A percentile compares a stretch with the other conserved stretches of the same genome.
phyloP scores from a whole-genome alignment of 805 yeast genomes.

The Suhomyces tanzawaensis region DNA sequence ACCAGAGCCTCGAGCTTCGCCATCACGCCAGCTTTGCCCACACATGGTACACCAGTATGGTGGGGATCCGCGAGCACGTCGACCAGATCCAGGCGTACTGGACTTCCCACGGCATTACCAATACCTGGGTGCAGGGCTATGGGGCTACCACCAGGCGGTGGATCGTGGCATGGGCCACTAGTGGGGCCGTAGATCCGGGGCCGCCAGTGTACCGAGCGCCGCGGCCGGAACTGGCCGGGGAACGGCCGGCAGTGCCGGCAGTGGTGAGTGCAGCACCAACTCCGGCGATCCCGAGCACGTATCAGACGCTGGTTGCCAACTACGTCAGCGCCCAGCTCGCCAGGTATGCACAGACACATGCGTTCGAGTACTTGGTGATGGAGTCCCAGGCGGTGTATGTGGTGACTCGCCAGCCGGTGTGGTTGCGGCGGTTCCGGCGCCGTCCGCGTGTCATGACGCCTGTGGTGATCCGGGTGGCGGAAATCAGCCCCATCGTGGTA shows the following conservation, averaged over 20 bases:
- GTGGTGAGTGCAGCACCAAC: no score
- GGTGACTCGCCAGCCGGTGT: slow-evolving; percentile 2
- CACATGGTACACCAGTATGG: slow-evolving; percentile 19
- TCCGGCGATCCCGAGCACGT: no score
- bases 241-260: no score
- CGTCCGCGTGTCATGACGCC: no score
- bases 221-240: no score
- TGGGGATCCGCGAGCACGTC: slow-evolving; percentile 16
- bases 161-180: slow-evolving; percentile 18
- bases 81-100: slow-evolving; percentile 4
- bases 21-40: slow-evolving; percentile 3
- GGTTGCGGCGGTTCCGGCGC: slow-evolving; percentile 5
- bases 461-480: no score
- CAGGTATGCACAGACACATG: no score
- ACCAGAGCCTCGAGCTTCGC: slow-evolving; percentile 9
- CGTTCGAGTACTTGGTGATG: slow-evolving; percentile 3
- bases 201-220: neutral
- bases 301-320: no score
- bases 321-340: no score
- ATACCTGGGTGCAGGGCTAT: slow-evolving; percentile 6
- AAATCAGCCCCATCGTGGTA: no score
- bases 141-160: slow-evolving; percentile 16
- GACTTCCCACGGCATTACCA: neutral
- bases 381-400: slow-evolving; percentile 2
- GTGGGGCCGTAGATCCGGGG: neutral